phyloP scores from a whole-genome alignment of 2,329 filamentous ascomycete species.

The Pseudonectria foliicola region DNA sequence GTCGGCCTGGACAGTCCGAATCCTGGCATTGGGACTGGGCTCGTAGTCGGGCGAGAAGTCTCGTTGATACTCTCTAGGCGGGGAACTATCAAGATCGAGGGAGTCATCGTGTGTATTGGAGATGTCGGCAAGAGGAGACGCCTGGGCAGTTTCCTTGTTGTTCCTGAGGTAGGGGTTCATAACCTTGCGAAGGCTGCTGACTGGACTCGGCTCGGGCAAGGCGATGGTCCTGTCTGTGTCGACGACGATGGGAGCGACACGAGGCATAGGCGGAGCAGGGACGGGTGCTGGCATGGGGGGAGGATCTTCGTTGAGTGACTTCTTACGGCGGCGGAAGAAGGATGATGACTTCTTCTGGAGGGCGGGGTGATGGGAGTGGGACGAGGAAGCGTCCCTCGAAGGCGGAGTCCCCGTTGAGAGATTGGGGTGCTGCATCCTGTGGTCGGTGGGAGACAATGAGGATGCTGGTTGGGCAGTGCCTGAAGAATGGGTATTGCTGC shows the following conservation, averaged over 20 bases:
- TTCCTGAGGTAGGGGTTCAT: constrained; percentile 74
- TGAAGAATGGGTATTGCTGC: constrained; percentile 5
- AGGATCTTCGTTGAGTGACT: constrained; percentile 68
- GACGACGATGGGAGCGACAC: constrained; percentile 28
- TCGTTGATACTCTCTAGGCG: constrained; percentile 34
- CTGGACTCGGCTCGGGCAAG: constrained; percentile 49
- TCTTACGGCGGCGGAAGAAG: constrained; percentile 91
- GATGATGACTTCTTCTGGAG: constrained; percentile 89
- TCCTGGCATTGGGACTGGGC: constrained; percentile 63
- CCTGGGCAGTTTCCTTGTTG: constrained; percentile 18
- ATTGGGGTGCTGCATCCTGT: constrained; percentile 42
- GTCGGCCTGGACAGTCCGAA: constrained; percentile 52
- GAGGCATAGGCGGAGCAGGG: constrained; percentile 33
- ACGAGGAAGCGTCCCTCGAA: constrained; percentile 39
- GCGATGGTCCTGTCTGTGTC: constrained; percentile 24
- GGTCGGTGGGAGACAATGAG: constrained; percentile 30
- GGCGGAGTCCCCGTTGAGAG: constrained; percentile 35
- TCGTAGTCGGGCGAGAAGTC: constrained; percentile 73
- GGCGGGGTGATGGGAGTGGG: constrained; percentile 40
- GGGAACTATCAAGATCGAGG: constrained; percentile 5
- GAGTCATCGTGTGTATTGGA: constrained; percentile 17
- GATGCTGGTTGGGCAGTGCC: constrained; percentile 11
- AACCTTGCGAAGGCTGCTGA: constrained; percentile 74
- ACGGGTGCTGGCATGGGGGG: constrained; percentile 51
- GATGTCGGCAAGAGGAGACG: constrained; percentile 18